These are phyloP conservation scores for Ambrosia artemisiifolia DNA, from an alignment of 129 eudicot genomes.

Conservation along the genomic window DNA sequence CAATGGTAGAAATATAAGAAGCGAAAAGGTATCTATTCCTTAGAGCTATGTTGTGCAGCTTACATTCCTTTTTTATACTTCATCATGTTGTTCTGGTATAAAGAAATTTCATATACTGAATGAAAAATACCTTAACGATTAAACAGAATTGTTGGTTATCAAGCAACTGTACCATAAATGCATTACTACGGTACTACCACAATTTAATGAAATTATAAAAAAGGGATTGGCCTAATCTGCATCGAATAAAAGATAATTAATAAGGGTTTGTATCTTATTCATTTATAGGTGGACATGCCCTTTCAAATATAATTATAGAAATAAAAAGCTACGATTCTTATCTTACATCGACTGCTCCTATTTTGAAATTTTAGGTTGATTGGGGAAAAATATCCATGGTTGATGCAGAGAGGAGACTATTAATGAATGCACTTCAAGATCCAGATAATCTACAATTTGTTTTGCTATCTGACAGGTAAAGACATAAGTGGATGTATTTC, in stretches of 20 bases:
- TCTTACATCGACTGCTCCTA: background rate
- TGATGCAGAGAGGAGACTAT: slow-evolving; percentile 62
- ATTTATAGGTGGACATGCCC: slow-evolving; percentile 6
- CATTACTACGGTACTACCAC: background rate
- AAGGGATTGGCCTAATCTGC: background rate
- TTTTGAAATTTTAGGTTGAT: slow-evolving; percentile 37
- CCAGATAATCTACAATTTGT: slow-evolving; percentile 63
- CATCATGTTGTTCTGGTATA: background rate
- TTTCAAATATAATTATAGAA: background rate
- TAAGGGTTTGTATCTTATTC: background rate
- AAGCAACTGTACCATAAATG: background rate
- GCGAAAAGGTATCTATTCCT: slow-evolving; percentile 48
- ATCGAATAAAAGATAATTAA: background rate
- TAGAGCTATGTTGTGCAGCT: background rate
- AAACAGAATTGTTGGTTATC: background rate
- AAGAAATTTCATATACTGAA: background rate
- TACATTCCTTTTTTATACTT: slow-evolving; percentile 1
- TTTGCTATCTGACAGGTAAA: slow-evolving; percentile 66
- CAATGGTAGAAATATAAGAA: slow-evolving; percentile 49
- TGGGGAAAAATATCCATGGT: slow-evolving; percentile 75
- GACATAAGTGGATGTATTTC: background rate
- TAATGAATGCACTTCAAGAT: slow-evolving; percentile 58
- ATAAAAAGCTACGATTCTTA: background rate
- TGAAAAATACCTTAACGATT: background rate
- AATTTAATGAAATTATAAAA: background rate